Percentiles rank a stretch among this genome's conserved stretches.
phyloP scores from a whole-genome alignment of 768 basidiomycete species.

The Lenzites betulinus region DNA sequence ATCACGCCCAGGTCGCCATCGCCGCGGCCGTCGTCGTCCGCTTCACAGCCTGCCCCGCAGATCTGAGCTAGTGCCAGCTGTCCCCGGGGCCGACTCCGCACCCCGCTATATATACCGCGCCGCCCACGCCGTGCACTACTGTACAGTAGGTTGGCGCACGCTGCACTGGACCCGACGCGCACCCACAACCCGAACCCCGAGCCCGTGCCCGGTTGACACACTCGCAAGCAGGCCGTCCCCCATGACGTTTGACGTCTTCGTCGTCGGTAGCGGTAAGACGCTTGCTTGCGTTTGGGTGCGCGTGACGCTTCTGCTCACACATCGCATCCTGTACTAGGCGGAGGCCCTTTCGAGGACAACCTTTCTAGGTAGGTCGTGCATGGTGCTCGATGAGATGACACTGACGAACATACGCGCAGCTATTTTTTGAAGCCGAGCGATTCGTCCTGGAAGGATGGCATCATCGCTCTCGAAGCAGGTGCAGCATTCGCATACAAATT shows the following conservation, averaged over 20 bases:
- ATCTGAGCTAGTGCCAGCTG: background rate
- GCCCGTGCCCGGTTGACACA: too few relatives aligned
- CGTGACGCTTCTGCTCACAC: constrained; percentile 12
- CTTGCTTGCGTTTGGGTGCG: background rate
- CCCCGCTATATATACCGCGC: background rate
- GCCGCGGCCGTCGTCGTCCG: background rate
- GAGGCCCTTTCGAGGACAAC: constrained; percentile 89
- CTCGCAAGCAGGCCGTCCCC: background rate
- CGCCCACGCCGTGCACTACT: background rate
- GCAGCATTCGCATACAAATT: background rate
- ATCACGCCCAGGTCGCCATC: background rate
- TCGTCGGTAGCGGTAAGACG: constrained; percentile 53
- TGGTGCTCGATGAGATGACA: background rate
- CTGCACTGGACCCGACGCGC: background rate
- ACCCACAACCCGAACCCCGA: background rate
- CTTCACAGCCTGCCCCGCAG: constrained; percentile 1
- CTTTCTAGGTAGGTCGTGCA: constrained; percentile 66
- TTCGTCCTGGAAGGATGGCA: constrained; percentile 75
- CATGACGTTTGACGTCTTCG: constrained; percentile 70
- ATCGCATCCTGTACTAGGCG: constrained; percentile 45
- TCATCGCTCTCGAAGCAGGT: constrained; percentile 89
- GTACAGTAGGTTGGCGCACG: background rate
- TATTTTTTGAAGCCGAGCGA: constrained; percentile 81
- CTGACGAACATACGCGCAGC: constrained; percentile 43
- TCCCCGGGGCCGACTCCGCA: background rate